Conservation (phyloP, 495 filamentous ascomycete species). For the Hypoxylon subgilvum region DNA sequence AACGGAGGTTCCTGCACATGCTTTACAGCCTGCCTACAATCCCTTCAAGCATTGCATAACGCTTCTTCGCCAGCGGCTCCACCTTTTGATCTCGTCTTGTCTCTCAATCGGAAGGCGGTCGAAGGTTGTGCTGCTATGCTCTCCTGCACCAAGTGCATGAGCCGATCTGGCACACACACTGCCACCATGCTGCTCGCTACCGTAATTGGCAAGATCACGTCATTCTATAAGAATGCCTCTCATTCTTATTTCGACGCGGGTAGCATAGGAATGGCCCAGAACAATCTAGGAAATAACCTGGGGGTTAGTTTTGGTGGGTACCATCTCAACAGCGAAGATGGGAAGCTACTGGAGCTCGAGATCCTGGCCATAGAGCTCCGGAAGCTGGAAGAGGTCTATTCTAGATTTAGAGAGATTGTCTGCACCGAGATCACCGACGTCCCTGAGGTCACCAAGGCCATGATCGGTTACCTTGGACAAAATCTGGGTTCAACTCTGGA, state of each 20-base stretch:
- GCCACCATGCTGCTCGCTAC: conserved; percentile 56
- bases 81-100: conserved; percentile 53
- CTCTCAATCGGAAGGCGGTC: conserved; percentile 55
- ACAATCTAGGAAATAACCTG: conserved; percentile 31
- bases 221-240: conserved; percentile 52
- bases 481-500: conserved; percentile 46
- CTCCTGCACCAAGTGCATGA: conserved; percentile 49
- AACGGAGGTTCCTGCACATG: conserved; percentile 50
- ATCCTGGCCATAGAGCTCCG: conserved; percentile 54
- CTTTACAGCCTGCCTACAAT: conserved; percentile 54
- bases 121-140: conserved; percentile 56
- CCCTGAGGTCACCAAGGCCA: conserved; percentile 48
- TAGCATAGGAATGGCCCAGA: conserved; percentile 30
- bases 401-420: conserved; percentile 47
- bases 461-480: conserved; percentile 52
- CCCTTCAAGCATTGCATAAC: conserved; percentile 54
- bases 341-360: conserved; percentile 52
- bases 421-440: conserved; percentile 50
- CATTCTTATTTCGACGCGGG: conserved; percentile 46
- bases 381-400: conserved; percentile 53
- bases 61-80: conserved; percentile 46
- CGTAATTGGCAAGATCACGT: conserved; percentile 55
- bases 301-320: conserved; percentile 53
- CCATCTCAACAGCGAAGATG: conserved; percentile 51
- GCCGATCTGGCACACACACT: conserved; percentile 49